These are phyloP conservation scores for Antrodiella citrinella DNA, from an alignment of 768 basidiomycete genomes.

Conservation along the genomic window DNA sequence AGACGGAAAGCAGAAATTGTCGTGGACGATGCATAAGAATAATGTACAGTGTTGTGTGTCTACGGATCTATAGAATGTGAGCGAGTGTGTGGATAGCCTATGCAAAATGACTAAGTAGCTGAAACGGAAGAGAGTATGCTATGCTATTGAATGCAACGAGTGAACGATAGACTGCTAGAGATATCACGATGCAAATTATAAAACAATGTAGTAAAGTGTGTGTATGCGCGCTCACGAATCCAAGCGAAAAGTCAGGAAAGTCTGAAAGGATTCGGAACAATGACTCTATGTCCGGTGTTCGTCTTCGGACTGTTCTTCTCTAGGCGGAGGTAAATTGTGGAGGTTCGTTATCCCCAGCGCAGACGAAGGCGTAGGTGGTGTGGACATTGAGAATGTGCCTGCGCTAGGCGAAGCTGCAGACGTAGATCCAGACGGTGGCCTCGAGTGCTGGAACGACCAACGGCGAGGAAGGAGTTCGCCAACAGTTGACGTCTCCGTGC, in stretches of 20 bases:
- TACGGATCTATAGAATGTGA: background rate
- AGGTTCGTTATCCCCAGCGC: background rate
- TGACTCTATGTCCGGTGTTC: background rate
- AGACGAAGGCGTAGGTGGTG: constrained; percentile 3
- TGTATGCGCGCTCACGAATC: background rate
- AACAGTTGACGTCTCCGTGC: constrained; percentile 16
- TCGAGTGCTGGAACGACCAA: constrained; percentile 24
- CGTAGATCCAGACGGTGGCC: constrained; percentile 17
- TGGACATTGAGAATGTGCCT: constrained; percentile 1
- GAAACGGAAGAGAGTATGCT: background rate
- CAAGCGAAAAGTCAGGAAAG: background rate
- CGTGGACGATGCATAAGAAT: background rate
- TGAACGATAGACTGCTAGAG: background rate
- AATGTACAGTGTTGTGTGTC: background rate
- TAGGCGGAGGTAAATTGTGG: background rate
- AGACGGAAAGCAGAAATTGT: background rate
- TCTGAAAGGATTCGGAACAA: too few relatives aligned
- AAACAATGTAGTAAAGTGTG: background rate
- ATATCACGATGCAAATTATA: background rate
- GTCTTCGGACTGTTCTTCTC: background rate
- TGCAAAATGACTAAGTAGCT: background rate
- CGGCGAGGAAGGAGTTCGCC: constrained; percentile 20
- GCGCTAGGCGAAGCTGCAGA: constrained; percentile 11
- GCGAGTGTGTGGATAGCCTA: background rate
- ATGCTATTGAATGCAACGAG: too few relatives aligned